Percentiles rank a stretch among this genome's conserved stretches.
phyloP scores from a whole-genome alignment of 441 rosid genomes.

The Mallotus japonicus region DNA sequence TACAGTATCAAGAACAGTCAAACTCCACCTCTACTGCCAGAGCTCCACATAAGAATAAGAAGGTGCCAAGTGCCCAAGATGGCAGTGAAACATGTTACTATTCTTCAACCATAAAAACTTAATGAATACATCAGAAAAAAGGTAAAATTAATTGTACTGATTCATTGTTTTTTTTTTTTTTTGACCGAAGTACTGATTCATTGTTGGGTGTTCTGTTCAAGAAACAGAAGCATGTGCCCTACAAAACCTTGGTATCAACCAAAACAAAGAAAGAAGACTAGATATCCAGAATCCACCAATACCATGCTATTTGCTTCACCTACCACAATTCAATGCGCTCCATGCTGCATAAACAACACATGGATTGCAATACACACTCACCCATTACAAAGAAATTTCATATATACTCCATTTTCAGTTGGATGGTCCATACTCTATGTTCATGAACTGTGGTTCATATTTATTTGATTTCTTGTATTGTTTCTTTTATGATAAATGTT shows the following conservation, averaged over 20 bases:
- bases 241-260: background rate
- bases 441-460: background rate
- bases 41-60: background rate
- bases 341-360: background rate
- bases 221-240: slow-evolving; percentile 1
- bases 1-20: background rate
- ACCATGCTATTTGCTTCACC: background rate
- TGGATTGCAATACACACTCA: background rate
- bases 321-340: slow-evolving; percentile 5
- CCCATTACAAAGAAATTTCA: background rate
- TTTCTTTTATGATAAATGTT: too few species aligned
- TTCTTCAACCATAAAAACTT: background rate
- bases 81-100: background rate
- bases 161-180: too few species aligned
- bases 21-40: background rate
- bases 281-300: background rate
- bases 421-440: slow-evolving; percentile 1
- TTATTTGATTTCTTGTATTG: background rate
- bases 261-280: background rate
- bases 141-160: background rate
- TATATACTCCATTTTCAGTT: background rate
- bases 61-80: background rate
- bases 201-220: background rate
- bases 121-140: background rate
- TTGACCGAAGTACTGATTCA: too few species aligned